phyloP scores from a whole-genome alignment of 2,329 filamentous ascomycete species.

The Colletotrichum filicis region DNA sequence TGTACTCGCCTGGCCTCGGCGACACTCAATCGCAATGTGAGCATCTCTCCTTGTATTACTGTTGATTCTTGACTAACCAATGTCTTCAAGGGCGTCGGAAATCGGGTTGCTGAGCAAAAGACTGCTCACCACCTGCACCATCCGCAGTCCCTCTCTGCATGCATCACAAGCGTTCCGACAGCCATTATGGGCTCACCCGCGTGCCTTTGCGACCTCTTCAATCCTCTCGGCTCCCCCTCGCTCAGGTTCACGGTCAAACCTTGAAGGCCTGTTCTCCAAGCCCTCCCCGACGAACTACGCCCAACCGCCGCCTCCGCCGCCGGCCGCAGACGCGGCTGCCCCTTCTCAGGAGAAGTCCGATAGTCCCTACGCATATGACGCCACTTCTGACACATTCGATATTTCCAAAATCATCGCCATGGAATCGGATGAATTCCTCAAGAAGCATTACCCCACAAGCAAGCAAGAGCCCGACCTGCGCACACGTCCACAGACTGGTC shows the following conservation, averaged over 20 bases:
- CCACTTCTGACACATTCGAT: constrained; percentile 41
- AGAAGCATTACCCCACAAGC: constrained; percentile 25
- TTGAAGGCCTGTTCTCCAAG: neutral
- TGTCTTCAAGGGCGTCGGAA: constrained; percentile 28
- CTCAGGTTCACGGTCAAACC: neutral
- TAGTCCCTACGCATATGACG: constrained; percentile 31
- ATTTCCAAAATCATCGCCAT: constrained; percentile 49
- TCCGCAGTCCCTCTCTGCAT: neutral
- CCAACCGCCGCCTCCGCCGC: constrained; percentile 11
- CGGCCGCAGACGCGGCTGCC: neutral
- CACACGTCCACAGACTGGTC: constrained; percentile 55
- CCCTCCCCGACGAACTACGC: neutral
- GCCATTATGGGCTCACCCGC: constrained; percentile 13
- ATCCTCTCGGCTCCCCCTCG: neutral
- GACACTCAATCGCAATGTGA: constrained; percentile 10
- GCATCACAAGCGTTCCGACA: constrained; percentile 16
- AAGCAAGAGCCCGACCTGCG: constrained; percentile 44
- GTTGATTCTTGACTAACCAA: neutral
- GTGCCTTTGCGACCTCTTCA: constrained; percentile 19
- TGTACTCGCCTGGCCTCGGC: neutral
- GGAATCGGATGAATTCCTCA: constrained; percentile 41
- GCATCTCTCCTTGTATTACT: neutral
- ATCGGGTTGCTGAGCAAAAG: constrained; percentile 31
- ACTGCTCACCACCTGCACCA: constrained; percentile 29
- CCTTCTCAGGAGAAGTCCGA: neutral